Evolutionary conservation across 1,284 basidiomycete species (phyloP), one percentile per base, ranked within the genome.

Genomic region (Malassezia slooffiae): DNA sequence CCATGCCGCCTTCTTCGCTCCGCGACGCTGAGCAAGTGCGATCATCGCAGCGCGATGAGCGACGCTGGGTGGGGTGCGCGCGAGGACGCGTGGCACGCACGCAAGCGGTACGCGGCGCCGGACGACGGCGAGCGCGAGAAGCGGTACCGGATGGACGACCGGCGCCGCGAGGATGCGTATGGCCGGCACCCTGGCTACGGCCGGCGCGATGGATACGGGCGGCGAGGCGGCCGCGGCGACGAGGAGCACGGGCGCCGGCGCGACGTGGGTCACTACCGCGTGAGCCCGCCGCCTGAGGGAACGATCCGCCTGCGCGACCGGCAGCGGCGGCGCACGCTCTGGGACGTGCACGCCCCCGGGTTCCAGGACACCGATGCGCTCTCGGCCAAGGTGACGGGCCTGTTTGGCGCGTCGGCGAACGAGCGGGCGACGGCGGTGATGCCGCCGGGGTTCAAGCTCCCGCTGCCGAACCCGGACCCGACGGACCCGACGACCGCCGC

Each of bases 321-420:
- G 47, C 81, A 80, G 63, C 75, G 89, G 20, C 84, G 85, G 62
- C 82, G 84, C 8, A 87, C 85, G 40, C 84, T 85, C 1, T 99
- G 93, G 91, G 88, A 97, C 71, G 82, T 93, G 20, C 82, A 85
- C 69, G 86, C 91, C 10, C 83, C 85, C 11, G 90, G 90, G 16
- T 97, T 93, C 58, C 90, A 96, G 64, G 83, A 85, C 58, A 87
- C 95, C 60, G 82, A 82, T 3, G 88, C 90, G 12, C 78, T 89
- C 75, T 87, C 95, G 67, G 91, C 91, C 19, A 99, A 97, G 72
- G 85, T 89, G 72, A 95, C 90, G 83, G 88, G 88, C 52, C 73
- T 89, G 45, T 91, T 91, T 77, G 89, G 88, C 65, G 48, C 43
- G 22, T 46, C 39, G 28, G 45, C 34, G 30, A 49, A 43, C 15